A percentile compares a stretch with the other conserved stretches of the same genome.
Evolutionary conservation across 1,139 yeast genomes (phyloP).

Genomic region (Saccharomycopsis hybrid): DNA sequence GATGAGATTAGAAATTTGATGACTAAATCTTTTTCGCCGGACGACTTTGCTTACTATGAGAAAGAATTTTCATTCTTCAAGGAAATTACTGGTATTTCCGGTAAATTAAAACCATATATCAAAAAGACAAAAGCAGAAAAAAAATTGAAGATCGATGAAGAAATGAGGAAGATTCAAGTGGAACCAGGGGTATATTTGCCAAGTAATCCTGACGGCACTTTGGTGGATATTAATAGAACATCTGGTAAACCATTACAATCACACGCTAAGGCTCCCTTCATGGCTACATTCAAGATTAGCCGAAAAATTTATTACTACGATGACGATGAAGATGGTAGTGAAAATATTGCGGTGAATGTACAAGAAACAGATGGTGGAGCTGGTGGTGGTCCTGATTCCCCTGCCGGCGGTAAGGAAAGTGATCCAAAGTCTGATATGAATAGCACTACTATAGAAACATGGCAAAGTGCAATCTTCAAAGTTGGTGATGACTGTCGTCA

Average conservation of each 20-base stretch:
- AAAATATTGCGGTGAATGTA: slow-evolving; percentile 20
- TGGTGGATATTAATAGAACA: slow-evolving; percentile 83
- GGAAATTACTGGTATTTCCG: slow-evolving; percentile 89
- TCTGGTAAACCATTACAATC: slow-evolving; percentile 96
- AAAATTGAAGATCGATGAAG: slow-evolving; percentile 94
- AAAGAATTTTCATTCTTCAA: slow-evolving; percentile 85
- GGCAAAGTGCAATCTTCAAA: slow-evolving; percentile 97
- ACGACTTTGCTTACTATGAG: slow-evolving; percentile 64
- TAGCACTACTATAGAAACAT: slow-evolving; percentile 39
- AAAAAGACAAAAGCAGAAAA: slow-evolving; percentile 93
- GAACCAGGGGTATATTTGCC: slow-evolving; percentile 89
- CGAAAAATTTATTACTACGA: slow-evolving; percentile 46
- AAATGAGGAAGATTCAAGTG: slow-evolving; percentile 75
- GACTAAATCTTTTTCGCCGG: slow-evolving; percentile 52
- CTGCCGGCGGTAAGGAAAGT: background rate
- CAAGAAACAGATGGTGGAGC: slow-evolving; percentile 1
- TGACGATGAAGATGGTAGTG: slow-evolving; percentile 15
- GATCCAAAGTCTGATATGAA: background rate
- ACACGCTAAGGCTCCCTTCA: slow-evolving; percentile 97
- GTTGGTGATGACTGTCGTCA: slow-evolving; percentile 99
- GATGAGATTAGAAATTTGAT: slow-evolving; percentile 68
- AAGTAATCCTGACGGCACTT: slow-evolving; percentile 93
- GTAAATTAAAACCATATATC: slow-evolving; percentile 88
- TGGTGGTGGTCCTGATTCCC: background rate
- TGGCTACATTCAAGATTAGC: slow-evolving; percentile 89